Percentiles rank a stretch among this genome's conserved stretches.
Evolutionary conservation across 179 eudicot species (phyloP).

Genomic region (Drosera spatulata): DNA sequence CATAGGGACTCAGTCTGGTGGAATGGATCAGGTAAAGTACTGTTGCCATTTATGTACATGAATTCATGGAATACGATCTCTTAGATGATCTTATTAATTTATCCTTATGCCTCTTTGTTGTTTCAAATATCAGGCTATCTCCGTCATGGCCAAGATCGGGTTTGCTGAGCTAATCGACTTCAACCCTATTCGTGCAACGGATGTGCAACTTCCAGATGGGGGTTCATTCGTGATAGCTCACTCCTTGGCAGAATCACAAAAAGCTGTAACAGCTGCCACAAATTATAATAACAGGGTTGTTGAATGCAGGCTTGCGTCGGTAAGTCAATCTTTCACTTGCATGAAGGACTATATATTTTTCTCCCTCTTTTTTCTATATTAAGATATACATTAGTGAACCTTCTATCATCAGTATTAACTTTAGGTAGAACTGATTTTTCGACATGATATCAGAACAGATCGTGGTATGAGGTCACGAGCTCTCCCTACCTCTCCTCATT

Average conservation of each 20-base stretch:
- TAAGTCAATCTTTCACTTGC: constrained; percentile 27
- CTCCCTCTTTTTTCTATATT: too few species aligned
- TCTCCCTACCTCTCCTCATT: too few species aligned
- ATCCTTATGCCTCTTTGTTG: not conserved
- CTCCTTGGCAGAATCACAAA: constrained; percentile 92
- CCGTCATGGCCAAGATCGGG: constrained; percentile 88
- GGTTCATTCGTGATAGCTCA: constrained; percentile 94
- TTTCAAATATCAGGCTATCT: constrained; percentile 57
- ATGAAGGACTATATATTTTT: not conserved
- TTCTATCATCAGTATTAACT: too few species aligned
- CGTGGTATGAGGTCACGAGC: too few species aligned
- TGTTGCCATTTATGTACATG: not conserved
- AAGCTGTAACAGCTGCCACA: constrained; percentile 96
- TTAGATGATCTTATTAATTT: not conserved
- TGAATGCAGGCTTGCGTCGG: constrained; percentile 93
- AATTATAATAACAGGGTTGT: constrained; percentile 97
- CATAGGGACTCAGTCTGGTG: constrained; percentile 99
- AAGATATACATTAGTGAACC: too few species aligned
- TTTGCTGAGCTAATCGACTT: constrained; percentile 93
- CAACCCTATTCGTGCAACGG: constrained; percentile 94
- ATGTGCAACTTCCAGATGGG: constrained; percentile 88
- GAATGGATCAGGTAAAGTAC: constrained; percentile 89
- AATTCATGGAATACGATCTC: not conserved
- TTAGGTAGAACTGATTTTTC: too few species aligned
- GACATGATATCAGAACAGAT: too few species aligned